Evolutionary conservation across 2,329 filamentous ascomycete genomes (phyloP), one percentile per base, ranked within the genome.

Genomic region (Pseudogymnoascus pannorum): DNA sequence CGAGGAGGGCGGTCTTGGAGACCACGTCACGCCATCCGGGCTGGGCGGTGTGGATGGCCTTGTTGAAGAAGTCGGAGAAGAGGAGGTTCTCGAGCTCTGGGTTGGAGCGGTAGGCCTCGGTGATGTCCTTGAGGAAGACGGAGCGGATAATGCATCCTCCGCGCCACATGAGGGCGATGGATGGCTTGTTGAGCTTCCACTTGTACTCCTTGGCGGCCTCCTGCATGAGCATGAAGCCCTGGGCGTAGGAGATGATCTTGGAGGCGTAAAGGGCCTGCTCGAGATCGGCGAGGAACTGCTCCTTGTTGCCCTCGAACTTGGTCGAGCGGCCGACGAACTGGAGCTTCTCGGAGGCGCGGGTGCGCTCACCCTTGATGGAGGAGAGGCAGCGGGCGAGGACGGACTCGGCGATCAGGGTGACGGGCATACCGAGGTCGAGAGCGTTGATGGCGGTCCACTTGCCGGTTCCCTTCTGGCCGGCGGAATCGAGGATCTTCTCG

Each of bases 371-470:
- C 88, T 99, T 99, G 80, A 97, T 86, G 67, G 89, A 88, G 70
- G 90, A 96, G 77, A 99, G 77, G 84, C 94, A 97, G 73, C 94
- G 91, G 69, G 92, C 86, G 74, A 97, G 92, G 71, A 99, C 94
- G 69, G 94, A 88, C 84, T 99, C 94, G 65, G 93, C 94, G 70
- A 99, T 99, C 71, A 99, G 82, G 65, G 94, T 97, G 71, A 99
- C 94, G 74, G 94, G 94, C 91, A 96, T 96, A 73, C 94, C 94
- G 65, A 99, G 88, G 77, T 99, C 94, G 64, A 99, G 87, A 68
- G 94, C 92, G 80, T 99, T 99, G 81, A 99, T 95, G 73, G 94
- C 93, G 69, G 94, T 99, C 94, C 94, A 99, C 85, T 99, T 97
- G 80, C 94, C 94, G 70, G 94, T 97, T 80, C 94, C 94, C 84